A percentile compares a stretch with the other conserved stretches of the same genome.
phyloP scores from a whole-genome alignment of 225 moss, liverwort and hornwort species.

The Neckera pumila region DNA sequence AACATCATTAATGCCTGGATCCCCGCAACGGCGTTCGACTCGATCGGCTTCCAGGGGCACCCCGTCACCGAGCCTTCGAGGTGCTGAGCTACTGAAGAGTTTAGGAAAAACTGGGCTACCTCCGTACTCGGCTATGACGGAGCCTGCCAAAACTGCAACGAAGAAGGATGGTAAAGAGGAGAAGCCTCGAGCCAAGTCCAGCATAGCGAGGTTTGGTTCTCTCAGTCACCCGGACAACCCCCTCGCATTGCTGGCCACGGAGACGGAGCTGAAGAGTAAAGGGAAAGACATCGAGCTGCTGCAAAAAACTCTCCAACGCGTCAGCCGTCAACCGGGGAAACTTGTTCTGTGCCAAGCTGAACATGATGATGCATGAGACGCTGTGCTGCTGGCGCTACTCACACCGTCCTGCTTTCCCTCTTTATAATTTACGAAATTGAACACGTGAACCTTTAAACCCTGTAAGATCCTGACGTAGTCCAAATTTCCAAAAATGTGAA shows the following conservation, averaged over 20 bases:
- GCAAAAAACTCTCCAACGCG: slow-evolving; percentile 11
- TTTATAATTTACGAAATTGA: background rate
- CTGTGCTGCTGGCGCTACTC: background rate
- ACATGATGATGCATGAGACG: background rate
- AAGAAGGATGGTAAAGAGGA: background rate
- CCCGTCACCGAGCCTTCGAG: background rate
- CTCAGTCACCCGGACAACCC: slow-evolving; percentile 14
- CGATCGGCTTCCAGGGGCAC: background rate
- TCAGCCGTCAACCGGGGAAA: background rate
- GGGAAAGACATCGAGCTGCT: slow-evolving; percentile 18
- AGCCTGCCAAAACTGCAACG: background rate
- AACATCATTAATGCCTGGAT: background rate
- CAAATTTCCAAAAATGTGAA: background rate
- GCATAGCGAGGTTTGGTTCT: slow-evolving; percentile 4
- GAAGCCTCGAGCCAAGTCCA: slow-evolving; percentile 9
- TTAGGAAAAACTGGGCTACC: background rate
- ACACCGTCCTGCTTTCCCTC: background rate
- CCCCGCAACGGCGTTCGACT: background rate
- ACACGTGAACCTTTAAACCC: background rate
- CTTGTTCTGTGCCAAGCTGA: background rate
- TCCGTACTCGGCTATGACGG: background rate
- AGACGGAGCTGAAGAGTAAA: slow-evolving; percentile 19
- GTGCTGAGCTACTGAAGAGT: background rate
- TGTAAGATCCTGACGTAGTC: background rate
- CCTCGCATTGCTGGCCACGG: slow-evolving; percentile 10